Evolutionary conservation across 306 rosid genomes (phyloP).

Genomic region (Clitoria ternatea): DNA sequence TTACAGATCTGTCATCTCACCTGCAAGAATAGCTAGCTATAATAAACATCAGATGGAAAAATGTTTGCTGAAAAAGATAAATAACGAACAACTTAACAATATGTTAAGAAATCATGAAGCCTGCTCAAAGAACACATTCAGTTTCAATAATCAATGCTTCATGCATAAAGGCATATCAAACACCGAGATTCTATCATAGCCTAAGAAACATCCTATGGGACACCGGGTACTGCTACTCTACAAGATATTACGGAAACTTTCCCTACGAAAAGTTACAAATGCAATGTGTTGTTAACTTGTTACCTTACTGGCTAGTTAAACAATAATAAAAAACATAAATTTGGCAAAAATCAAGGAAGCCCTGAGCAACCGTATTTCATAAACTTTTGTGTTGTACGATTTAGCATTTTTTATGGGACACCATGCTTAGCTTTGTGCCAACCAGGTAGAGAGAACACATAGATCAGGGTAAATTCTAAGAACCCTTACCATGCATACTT

Average conservation of each 20-base stretch:
- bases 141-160: neutral
- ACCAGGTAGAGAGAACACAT: neutral
- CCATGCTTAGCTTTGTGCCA: neutral
- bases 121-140: neutral
- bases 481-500: slow-evolving; percentile 88
- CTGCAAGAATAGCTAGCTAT: slow-evolving; percentile 35
- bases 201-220: no score
- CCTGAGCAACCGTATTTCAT: no score
- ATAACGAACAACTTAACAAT: neutral
- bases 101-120: neutral
- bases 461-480: slow-evolving; percentile 12
- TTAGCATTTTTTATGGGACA: neutral
- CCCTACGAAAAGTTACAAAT: no score
- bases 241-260: no score
- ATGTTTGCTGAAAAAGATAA: neutral
- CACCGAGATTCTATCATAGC: neutral
- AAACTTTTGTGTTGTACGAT: no score
- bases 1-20: slow-evolving; percentile 45
- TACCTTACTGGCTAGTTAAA: no score
- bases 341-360: no score
- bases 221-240: no score
- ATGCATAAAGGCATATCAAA: neutral
- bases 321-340: no score
- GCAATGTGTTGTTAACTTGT: no score
- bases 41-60: slow-evolving; percentile 11